Base-by-base conservation (phyloP, 2,329 filamentous ascomycete genomes). In the Fusarium papillatum region DNA sequence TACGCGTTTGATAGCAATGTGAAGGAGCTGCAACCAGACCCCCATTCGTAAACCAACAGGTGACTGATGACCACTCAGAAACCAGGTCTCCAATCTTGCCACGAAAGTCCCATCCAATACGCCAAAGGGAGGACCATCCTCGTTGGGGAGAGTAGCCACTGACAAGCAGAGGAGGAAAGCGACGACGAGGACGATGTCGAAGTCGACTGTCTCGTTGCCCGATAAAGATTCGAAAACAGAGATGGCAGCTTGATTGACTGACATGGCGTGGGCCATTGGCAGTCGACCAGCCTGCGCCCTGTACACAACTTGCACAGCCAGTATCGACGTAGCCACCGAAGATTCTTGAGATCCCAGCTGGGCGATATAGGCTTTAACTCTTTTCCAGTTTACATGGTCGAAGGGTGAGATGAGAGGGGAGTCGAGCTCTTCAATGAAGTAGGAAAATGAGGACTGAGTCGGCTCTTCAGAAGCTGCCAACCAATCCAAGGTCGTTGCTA, bases 361-460 rank as follows among this genome's bases (percentile, higher is more conserved):
- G 17, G 61, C 41, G 22, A 66, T 65, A 24, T 69, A 39, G 13
- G 60, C 16, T 39, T 71, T 71, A 19, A 68, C 43, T 13, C 66
- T 24, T 26, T 24, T 34, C 69, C 69, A 69, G 29, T 69, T 66
- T 17, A 65, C 38, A 24, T 39, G 26, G 34, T 69, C 69, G 36
- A 71, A 71, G 50, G 66, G 66, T 17, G 66, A 60, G 11, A 71
- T 60, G 36, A 68, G 41, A 59, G 66, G 69, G 22, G 48, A 69
- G 36, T 71, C 69, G 9, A 71, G 60, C 39, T 69, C 46, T 24
- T 68, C 24, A 9, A 64, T 59, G 39, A 71, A 71, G 46, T 59
- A 64, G 31, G 36, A 22, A 41, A 68, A 68, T 19, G 66, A 64
- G 22, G 61, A 26, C 24, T 53, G 46, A n/a, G 64, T 48, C 14